Conservation (phyloP, 805 yeast species). For the Candida tammaniensis region DNA sequence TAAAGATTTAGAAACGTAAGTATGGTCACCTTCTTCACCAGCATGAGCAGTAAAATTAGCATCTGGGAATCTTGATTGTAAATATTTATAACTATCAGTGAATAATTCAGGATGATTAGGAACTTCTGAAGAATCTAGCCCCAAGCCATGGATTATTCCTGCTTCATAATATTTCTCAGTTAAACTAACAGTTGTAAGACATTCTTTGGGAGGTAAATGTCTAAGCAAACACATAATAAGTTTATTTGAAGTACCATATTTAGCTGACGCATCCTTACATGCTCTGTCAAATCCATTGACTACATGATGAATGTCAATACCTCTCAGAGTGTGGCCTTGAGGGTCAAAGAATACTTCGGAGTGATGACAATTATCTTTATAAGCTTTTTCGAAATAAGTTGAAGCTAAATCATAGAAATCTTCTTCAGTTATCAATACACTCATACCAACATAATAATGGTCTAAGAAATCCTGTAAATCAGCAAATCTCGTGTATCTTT, state of each 20-base stretch:
- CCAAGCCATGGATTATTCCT: slow-evolving; percentile 71
- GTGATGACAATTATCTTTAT: slow-evolving; percentile 59
- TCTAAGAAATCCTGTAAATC: slow-evolving; percentile 77
- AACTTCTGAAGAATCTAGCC: slow-evolving; percentile 77
- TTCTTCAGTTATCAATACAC: slow-evolving; percentile 62
- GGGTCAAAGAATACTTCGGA: slow-evolving; percentile 83
- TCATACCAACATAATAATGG: slow-evolving; percentile 78
- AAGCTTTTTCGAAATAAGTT: slow-evolving; percentile 62
- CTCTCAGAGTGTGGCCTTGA: slow-evolving; percentile 76
- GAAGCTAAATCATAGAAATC: slow-evolving; percentile 80
- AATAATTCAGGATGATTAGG: slow-evolving; percentile 76
- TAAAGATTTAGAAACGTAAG: slow-evolving; percentile 58
- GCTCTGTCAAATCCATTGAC: slow-evolving; percentile 68
- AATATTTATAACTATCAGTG: slow-evolving; percentile 54
- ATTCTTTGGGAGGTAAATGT: slow-evolving; percentile 63
- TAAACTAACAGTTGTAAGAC: slow-evolving; percentile 53
- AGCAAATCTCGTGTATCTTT: slow-evolving; percentile 57
- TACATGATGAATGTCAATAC: slow-evolving; percentile 56
- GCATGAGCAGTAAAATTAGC: slow-evolving; percentile 80
- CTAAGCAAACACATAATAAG: slow-evolving; percentile 80
- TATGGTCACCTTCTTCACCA: slow-evolving; percentile 84
- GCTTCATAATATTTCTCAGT: slow-evolving; percentile 51
- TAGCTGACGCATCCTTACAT: slow-evolving; percentile 54
- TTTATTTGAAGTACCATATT: slow-evolving; percentile 63
- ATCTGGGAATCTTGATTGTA: slow-evolving; percentile 48